A percentile compares a stretch with the other conserved stretches of the same genome.
Evolutionary conservation across 2,329 filamentous ascomycete species (phyloP).

Genomic region (Epichloe festucae): DNA sequence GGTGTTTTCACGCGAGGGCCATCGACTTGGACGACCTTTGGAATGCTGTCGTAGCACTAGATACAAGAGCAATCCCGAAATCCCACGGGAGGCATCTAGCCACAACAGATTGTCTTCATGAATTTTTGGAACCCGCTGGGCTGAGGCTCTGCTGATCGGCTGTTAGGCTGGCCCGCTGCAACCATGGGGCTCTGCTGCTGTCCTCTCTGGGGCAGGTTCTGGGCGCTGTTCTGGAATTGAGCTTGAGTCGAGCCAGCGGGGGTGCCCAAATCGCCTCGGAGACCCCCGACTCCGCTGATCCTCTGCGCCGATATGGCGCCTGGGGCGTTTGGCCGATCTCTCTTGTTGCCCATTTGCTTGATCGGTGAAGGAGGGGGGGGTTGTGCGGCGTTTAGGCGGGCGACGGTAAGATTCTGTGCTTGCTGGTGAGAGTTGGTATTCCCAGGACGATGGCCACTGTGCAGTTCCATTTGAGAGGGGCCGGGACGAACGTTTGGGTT

Average conservation of each 20-base stretch:
- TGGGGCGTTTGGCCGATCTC: conserved; percentile 63
- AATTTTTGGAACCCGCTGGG: conserved; percentile 81
- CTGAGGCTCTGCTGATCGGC: conserved; percentile 53
- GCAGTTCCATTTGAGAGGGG: conserved; percentile 72
- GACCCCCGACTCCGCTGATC: conserved; percentile 59
- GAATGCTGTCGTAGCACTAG: conserved; percentile 16
- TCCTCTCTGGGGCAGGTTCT: conserved; percentile 61
- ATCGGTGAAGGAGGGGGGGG: conserved; percentile 75
- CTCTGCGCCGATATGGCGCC: conserved; percentile 63
- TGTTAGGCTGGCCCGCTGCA: conserved; percentile 37
- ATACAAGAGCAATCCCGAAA: conserved; percentile 18
- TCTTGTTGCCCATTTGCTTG: conserved; percentile 66
- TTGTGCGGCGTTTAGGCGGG: conserved; percentile 90
- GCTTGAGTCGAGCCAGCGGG: conserved; percentile 86
- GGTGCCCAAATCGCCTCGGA: conserved; percentile 59
- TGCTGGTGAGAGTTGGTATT: conserved; percentile 51
- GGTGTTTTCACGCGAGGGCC: background rate
- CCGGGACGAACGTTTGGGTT: conserved; percentile 68
- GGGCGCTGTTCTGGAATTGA: conserved; percentile 91
- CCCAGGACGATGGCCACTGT: conserved; percentile 56
- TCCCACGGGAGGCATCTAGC: conserved; percentile 32
- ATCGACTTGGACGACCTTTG: conserved; percentile 7
- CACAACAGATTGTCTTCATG: conserved; percentile 86
- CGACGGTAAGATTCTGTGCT: conserved; percentile 56
- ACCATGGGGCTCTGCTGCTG: conserved; percentile 48